Evolutionary conservation across 1,284 basidiomycete species (phyloP).

Genomic region (Agroathelia rolfsii): DNA sequence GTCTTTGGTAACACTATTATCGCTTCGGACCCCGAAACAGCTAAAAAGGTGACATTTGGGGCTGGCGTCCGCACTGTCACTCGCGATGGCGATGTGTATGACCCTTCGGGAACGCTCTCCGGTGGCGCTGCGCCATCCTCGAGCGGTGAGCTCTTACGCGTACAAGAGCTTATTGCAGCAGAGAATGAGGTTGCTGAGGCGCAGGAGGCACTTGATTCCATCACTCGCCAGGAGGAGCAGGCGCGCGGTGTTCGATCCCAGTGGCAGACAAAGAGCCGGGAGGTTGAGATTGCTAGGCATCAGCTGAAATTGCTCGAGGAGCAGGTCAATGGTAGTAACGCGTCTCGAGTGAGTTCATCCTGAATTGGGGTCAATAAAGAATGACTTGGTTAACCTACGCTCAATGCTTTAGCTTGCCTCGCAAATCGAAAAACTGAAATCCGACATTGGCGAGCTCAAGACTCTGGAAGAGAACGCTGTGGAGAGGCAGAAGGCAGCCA

Average conservation of each 20-base stretch:
- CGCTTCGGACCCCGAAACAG: conserved; percentile 83
- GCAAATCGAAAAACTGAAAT: conserved; percentile 71
- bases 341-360: conserved; percentile 60
- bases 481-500: conserved; percentile 68
- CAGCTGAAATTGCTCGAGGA: conserved; percentile 77
- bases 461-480: conserved; percentile 57
- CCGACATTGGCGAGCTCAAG: conserved; percentile 60
- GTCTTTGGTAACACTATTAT: conserved; percentile 93
- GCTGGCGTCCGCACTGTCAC: conserved; percentile 79
- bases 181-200: conserved; percentile 47
- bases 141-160: conserved; percentile 72
- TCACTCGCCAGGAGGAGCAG: conserved; percentile 51
- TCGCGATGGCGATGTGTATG: conserved; percentile 92
- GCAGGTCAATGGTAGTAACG: conserved; percentile 85
- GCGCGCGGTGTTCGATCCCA: conserved; percentile 51
- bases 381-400: conserved; percentile 2
- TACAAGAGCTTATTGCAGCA: conserved; percentile 70
- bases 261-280: conserved; percentile 60
- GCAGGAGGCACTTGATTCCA: conserved; percentile 36
- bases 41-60: conserved; percentile 83
- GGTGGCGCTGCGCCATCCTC: conserved; percentile 82
- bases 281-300: conserved; percentile 86
- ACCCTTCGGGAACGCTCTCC: conserved; percentile 89
- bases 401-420: conserved; percentile 57
- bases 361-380: neutral